These are phyloP conservation scores for Starmera caribaea DNA, from an alignment of 805 yeast genomes.

Conservation along the genomic window DNA sequence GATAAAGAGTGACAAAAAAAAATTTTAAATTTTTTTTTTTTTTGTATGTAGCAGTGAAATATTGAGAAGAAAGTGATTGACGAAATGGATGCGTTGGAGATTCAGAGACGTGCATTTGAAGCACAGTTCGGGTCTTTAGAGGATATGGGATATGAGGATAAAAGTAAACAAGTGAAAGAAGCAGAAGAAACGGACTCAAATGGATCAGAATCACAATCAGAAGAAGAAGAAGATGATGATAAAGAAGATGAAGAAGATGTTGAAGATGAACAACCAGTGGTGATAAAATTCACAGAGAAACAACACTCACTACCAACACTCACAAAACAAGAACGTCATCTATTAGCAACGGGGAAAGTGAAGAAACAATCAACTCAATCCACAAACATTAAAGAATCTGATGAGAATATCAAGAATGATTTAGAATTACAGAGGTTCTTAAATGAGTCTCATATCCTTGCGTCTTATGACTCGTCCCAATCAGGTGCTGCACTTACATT, in stretches of 20 bases:
- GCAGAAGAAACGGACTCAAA: constrained; percentile 6
- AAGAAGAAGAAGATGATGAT: constrained; percentile 14
- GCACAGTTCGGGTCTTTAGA: constrained; percentile 55
- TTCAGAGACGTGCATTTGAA: constrained; percentile 50
- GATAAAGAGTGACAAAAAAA: not conserved
- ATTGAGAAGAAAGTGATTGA: constrained; percentile 9
- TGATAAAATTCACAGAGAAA: constrained; percentile 32
- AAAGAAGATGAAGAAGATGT: constrained; percentile 7
- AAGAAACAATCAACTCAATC: constrained; percentile 13
- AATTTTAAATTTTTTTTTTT: constrained; percentile 16
- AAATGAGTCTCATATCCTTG: constrained; percentile 58
- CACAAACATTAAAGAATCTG: constrained; percentile 21
- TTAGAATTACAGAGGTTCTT: constrained; percentile 62
- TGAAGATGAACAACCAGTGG: constrained; percentile 8
- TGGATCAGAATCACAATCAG: constrained; percentile 21
- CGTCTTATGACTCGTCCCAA: constrained; percentile 22
- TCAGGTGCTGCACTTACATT: constrained; percentile 59
- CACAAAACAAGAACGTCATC: constrained; percentile 39
- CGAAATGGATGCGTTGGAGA: constrained; percentile 26
- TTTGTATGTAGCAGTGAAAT: constrained; percentile 4
- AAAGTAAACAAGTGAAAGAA: constrained; percentile 19
- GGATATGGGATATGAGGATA: constrained; percentile 41
- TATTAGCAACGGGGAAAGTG: constrained; percentile 53
- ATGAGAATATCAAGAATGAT: constrained; percentile 56
- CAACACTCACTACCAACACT: constrained; percentile 17